Base-by-base conservation (phyloP, 352 stramenopile genomes). In the Detonula confervacea region DNA sequence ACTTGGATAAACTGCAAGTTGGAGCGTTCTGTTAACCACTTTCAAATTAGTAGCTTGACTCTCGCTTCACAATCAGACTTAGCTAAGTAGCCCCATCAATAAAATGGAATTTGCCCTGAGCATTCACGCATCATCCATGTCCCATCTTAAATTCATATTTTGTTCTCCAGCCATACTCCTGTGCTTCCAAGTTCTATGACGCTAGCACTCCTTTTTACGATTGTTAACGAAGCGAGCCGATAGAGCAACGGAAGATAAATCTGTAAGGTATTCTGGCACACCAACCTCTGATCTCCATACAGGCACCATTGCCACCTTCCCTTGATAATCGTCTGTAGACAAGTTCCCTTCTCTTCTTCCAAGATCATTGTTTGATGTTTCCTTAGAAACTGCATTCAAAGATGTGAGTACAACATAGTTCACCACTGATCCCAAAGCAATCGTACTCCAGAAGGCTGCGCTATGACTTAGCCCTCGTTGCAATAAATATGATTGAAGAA, bases 401-500 rank as follows among this genome's bases (percentile, higher is more conserved):
- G 75, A 39, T 14, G 47, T 78, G 0, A 83, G 57, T 29, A 83
- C 52, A 12, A 74, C 2, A 66, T 75, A 83, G 35, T 83, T 83
- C 8, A 75, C 54, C 9, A 75, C n/a, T 9, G 60, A 78, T 60
- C 67, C 75, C n/a, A 75, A 29, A 22, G 54, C 60, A 42, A 83
- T 83, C 1, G 67, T 77, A 55, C 30, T 62, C 67, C 67, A 77
- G 60, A 83, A 83, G 49, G 75, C 75, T 20, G 71, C 20, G 22
- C 9, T 57, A 55, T 83, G 69, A 11, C 35, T 25, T 18, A 77
- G 11, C 9, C 67, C 75, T 8, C 49, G 25, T 44, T 63, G 22
- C 30, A 83, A 49, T 37, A 83, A 52, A 70, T 75, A 70, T 42
- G 75, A 20, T 73, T 83, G 75, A 54, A 78, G 55, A 54, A 83